These are phyloP conservation scores for Hamigera avellanea DNA, from an alignment of 495 filamentous ascomycete species.

Conservation along the genomic window DNA sequence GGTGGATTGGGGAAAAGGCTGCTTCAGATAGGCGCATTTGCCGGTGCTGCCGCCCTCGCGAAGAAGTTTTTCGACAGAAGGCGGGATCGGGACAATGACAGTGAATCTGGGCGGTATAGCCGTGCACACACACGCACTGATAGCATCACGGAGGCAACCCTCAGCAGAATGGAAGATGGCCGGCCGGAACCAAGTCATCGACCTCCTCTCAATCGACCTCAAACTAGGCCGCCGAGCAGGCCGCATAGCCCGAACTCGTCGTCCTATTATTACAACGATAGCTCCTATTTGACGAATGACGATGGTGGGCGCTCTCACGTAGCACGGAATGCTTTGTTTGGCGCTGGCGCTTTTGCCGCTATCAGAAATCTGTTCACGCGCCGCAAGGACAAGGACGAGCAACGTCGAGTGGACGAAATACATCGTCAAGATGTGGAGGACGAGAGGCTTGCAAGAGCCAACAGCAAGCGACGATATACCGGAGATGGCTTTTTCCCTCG, in stretches of 20 bases:
- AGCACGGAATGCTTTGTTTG: conserved; percentile 51
- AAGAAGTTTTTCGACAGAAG: conserved; percentile 53
- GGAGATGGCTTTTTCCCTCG: conserved; percentile 52
- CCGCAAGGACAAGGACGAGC: conserved; percentile 48
- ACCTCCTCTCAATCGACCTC: conserved; percentile 30
- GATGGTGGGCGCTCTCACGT: conserved; percentile 33
- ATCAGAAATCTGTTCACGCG: conserved; percentile 53
- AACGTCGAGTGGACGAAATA: conserved; percentile 51
- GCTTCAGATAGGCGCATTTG: conserved; percentile 51
- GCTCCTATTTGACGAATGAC: conserved; percentile 28
- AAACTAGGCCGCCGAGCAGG: conserved; percentile 24
- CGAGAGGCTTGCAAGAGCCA: conserved; percentile 42
- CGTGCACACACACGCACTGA: conserved; percentile 30
- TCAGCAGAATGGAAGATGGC: conserved; percentile 32
- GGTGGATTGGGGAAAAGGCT: conserved; percentile 55
- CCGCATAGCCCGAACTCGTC: conserved; percentile 32
- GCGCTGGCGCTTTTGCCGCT: conserved; percentile 53
- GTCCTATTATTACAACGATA: conserved; percentile 27
- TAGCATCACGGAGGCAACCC: conserved; percentile 31
- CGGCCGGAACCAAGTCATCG: conserved; percentile 28
- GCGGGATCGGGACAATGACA: conserved; percentile 42
- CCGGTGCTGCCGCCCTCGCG: conserved; percentile 53
- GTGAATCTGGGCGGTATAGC: conserved; percentile 38
- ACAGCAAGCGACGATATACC: conserved; percentile 42
- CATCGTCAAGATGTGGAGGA: conserved; percentile 46